Evolutionary conservation across 768 basidiomycete species (phyloP), one percentile per base, ranked within the genome.

Genomic region (Rhizopogon vesiculosus): DNA sequence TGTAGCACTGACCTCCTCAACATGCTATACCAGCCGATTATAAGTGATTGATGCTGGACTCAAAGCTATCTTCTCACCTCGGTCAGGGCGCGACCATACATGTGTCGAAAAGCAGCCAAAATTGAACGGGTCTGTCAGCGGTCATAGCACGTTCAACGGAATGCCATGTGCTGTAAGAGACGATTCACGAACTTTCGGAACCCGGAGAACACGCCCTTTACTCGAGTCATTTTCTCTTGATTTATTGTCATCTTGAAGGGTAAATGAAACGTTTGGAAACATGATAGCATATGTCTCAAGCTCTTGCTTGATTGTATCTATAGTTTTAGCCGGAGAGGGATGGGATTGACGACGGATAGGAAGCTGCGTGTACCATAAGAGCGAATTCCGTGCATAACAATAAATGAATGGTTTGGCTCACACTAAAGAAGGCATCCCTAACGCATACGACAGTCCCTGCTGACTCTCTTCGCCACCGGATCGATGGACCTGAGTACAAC

Each of bases 401-500:
- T 31, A 45, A 18, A 54, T 18, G 19, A 19, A 54, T 18, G 19
- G 41, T 53, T 41, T 31, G 16, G 74, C 83, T 43, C 58, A 93
- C 93, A 64, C 91, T 93, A 66, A 88, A 90, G 66, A 97, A 99
- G 3, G 91, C 86, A 68, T 98, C 96, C 19, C 91, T 85, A 43
- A 97, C 76, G 61, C 82, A 85, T 42, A 96, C 87, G 10, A 81
- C 85, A 6, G 95, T 97, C 3, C 96, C 96, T 2, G 81, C 71
- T 1, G 75, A 74, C 66, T 90, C 84, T 59, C 86, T 77, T 55
- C 84, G 78, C 86, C 91, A 89, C 19, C 90, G 83, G 39, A 85
- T 72, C 3, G 93, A 86, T 33, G 84, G 78, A 0, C 93, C 93
- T 25, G 74, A 74, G 64, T 91, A 93, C 25, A 96, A 69, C 6